Evolutionary conservation across 2,329 filamentous ascomycete species (phyloP).

Genomic region (Leptosphaerulina australis): DNA sequence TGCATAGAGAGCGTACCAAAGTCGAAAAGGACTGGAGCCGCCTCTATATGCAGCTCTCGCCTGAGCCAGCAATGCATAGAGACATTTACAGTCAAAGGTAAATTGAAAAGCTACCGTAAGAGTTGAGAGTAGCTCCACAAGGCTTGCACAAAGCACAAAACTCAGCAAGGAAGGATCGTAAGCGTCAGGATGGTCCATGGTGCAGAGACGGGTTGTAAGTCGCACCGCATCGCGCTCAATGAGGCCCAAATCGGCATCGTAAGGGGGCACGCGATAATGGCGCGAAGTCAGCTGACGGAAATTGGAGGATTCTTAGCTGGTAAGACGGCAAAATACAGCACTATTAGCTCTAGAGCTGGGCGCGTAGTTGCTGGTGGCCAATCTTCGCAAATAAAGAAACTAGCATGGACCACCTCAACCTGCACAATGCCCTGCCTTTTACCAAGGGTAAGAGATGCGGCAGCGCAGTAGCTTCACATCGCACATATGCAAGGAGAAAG

Average conservation of each 20-base stretch:
- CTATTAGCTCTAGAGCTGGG: too few species aligned
- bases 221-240: slow-evolving; percentile 8
- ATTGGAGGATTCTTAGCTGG: background rate
- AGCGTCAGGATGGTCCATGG: background rate
- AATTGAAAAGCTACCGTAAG: background rate
- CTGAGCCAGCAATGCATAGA: background rate
- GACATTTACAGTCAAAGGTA: background rate
- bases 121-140: background rate
- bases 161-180: background rate
- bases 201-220: slow-evolving; percentile 5
- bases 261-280: slow-evolving; percentile 12
- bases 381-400: too few species aligned
- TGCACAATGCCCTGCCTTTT: too few species aligned
- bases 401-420: too few species aligned
- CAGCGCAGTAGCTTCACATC: too few species aligned
- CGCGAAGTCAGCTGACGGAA: slow-evolving; percentile 14
- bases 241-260: background rate
- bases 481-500: background rate
- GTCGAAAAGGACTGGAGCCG: too few species aligned
- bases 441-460: too few species aligned
- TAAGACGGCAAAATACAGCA: background rate
- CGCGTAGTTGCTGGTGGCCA: too few species aligned
- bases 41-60: too few species aligned
- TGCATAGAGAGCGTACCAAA: too few species aligned
- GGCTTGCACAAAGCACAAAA: background rate